Evolutionary conservation across 805 yeast species (phyloP).

Genomic region (Zygotorulaspora sp.): DNA sequence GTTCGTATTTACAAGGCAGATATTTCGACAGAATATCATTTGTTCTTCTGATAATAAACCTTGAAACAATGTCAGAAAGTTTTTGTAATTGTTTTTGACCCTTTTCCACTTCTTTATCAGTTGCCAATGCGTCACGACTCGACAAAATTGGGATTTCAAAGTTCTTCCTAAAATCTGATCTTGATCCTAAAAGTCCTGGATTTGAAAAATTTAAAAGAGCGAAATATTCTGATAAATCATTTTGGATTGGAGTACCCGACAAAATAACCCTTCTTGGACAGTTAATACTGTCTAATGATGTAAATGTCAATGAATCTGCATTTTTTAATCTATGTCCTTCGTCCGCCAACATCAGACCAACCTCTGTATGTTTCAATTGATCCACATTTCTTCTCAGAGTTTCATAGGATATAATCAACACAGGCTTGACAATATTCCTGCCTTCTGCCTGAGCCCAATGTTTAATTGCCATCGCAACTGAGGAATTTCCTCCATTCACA

Average conservation of each 20-base stretch:
- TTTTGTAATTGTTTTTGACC: slow-evolving; percentile 70
- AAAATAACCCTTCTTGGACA: slow-evolving; percentile 86
- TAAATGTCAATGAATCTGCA: slow-evolving; percentile 88
- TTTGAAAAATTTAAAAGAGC: slow-evolving; percentile 87
- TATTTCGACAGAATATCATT: slow-evolving; percentile 92
- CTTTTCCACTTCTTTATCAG: slow-evolving; percentile 64
- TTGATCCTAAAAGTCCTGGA: slow-evolving; percentile 86
- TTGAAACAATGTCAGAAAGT: slow-evolving; percentile 71
- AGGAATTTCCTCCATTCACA: slow-evolving; percentile 53
- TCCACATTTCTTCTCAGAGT: slow-evolving; percentile 83
- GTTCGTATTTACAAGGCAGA: slow-evolving; percentile 92
- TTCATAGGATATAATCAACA: slow-evolving; percentile 88
- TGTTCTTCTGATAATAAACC: slow-evolving; percentile 89
- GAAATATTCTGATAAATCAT: slow-evolving; percentile 90
- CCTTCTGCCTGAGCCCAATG: slow-evolving; percentile 90
- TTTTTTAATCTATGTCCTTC: slow-evolving; percentile 82
- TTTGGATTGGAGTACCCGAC: slow-evolving; percentile 96
- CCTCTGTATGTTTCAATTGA: slow-evolving; percentile 65
- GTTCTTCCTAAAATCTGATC: slow-evolving; percentile 76
- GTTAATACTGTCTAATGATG: slow-evolving; percentile 74
- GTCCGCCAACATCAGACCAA: slow-evolving; percentile 82
- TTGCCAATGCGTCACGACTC: slow-evolving; percentile 87
- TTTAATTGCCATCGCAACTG: slow-evolving; percentile 60
- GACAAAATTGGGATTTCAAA: slow-evolving; percentile 74
- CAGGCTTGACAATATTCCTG: slow-evolving; percentile 86